Evolutionary conservation across 371 early-diverging fungal species (phyloP), one percentile per base, ranked within the genome.

Genomic region (Capillidium rhysosporum): DNA sequence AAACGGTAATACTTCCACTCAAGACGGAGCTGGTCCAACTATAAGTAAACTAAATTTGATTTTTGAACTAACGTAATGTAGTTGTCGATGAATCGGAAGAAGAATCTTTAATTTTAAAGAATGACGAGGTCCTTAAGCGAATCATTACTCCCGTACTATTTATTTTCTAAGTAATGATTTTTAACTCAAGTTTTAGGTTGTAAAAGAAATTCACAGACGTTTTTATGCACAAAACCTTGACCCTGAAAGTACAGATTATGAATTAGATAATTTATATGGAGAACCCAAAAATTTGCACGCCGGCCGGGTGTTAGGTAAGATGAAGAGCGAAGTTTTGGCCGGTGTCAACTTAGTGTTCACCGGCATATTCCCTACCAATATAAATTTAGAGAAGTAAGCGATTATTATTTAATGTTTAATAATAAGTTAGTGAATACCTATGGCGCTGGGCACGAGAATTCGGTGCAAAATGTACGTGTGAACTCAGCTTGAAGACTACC

Each of bases 361-460:
- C 28, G 68, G 76, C 7, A 63, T 77, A 16, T 75, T 77, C 34
- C 77, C 75, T 14, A 61, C 69, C 38, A 64, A 66, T 41, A 58
- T 72, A 53, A 57, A 59, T 41, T 68, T 67, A 12, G 57, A 64
- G 1, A 53, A 61, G 43, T 70, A 39, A 30, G 34, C 34, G 12
- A 34, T 34, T 12, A 34, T 34, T 61, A n/a, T 76, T 1, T 75
- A 46, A 59, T 64, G 2, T n/a, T 16, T 18, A 56, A 67, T 44
- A 70, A 72, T 44, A 54, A 40, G 20, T 48, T 41, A 20, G 74
- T 67, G 16, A 75, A 10, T 84, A 86, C 52, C 72, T 80, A 31
- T 86, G 86, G 86, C 66, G 73, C 49, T 66, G 73, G 59, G 85
- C 85, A 2, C 59, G 59, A 39, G 65, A 69, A 7, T 86, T 80